These are phyloP conservation scores for Oropetium thomaeum DNA, from an alignment of 176 grass and related monocot genomes.

Conservation along the genomic window DNA sequence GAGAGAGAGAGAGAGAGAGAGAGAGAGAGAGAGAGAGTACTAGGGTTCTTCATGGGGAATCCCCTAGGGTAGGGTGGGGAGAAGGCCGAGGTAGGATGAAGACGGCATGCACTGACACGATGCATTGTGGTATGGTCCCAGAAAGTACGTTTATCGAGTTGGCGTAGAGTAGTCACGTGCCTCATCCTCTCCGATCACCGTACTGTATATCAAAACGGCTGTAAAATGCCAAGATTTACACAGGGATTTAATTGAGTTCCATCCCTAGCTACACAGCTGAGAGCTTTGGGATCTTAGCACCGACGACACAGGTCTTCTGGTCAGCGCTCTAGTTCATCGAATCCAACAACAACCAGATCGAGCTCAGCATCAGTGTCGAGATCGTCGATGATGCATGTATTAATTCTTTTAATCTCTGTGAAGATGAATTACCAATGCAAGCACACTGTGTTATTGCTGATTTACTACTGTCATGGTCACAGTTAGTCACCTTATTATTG, in stretches of 20 bases:
- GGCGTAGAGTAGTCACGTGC: conserved; percentile 22
- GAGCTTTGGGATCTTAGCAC: conserved; percentile 1
- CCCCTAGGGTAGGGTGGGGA: conserved; percentile 44
- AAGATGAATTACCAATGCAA: no score
- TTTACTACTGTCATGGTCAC: no score
- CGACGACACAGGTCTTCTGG: neutral
- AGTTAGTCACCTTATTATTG: no score
- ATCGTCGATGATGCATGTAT: neutral
- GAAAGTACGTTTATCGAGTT: conserved; percentile 19
- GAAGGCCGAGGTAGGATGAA: neutral
- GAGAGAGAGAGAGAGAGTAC: neutral
- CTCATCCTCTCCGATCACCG: neutral
- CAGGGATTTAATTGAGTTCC: neutral
- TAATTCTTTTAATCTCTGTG: neutral
- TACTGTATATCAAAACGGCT: conserved; percentile 18
- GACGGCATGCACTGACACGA: neutral
- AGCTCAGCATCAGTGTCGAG: neutral
- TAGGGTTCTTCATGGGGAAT: conserved; percentile 59
- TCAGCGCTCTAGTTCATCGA: conserved; percentile 11
- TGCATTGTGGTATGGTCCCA: conserved; percentile 38
- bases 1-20: neutral
- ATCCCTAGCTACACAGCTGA: neutral
- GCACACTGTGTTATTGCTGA: no score
- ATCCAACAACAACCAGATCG: neutral
- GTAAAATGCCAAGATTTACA: conserved; percentile 17